Percentiles rank a stretch among this genome's conserved stretches.
Conservation (phyloP, 148 eudicot species). For the Linanthus parryae region DNA sequence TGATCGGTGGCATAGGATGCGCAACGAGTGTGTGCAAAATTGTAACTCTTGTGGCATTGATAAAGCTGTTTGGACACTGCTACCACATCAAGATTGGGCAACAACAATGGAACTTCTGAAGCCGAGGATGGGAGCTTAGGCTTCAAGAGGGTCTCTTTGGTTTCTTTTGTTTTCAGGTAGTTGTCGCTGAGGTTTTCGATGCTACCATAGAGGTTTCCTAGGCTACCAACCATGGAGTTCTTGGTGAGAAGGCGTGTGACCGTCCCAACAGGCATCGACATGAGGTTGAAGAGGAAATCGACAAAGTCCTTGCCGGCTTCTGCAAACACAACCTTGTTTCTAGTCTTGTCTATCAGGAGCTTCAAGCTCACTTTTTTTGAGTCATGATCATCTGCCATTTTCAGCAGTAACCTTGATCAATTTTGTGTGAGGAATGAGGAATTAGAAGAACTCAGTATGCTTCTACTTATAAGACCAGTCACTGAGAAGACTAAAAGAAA, state of each 20-base stretch:
- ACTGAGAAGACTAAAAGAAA: no score
- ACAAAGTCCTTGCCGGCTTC: constrained; percentile 7
- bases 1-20: no score
- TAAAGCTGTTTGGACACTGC: no score
- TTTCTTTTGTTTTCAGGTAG: constrained; percentile 1
- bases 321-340: constrained; percentile 5
- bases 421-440: no score
- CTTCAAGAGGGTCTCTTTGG: constrained; percentile 1
- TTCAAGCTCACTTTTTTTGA: no score
- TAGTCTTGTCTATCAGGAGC: constrained; percentile 4
- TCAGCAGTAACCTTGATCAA: no score
- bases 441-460: no score
- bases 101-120: constrained; percentile 4
- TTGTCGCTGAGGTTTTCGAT: constrained; percentile 1
- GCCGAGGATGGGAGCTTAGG: background rate
- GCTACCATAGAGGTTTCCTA: constrained; percentile 3
- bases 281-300: constrained; percentile 6
- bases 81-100: no score
- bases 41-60: no score
- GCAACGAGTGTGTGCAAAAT: no score
- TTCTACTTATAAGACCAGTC: no score
- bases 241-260: background rate
- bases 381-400: no score
- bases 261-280: constrained; percentile 1
- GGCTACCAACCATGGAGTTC: constrained; percentile 6